These are phyloP conservation scores for Asterophora lycoperdoides DNA, from an alignment of 768 basidiomycete species.

Conservation along the genomic window DNA sequence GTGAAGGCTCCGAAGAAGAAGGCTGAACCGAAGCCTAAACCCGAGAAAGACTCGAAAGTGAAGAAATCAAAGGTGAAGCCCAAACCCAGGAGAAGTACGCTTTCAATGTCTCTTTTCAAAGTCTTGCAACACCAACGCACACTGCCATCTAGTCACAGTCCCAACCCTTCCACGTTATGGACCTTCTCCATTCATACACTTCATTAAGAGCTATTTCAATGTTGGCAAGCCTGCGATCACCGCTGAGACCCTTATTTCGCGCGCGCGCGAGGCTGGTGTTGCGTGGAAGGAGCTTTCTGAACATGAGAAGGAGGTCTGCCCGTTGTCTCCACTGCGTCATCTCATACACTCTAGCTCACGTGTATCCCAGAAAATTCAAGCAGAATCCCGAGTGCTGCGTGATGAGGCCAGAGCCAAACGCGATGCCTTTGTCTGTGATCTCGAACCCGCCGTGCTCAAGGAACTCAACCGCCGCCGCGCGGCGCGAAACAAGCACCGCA, in stretches of 20 bases:
- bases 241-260: neutral
- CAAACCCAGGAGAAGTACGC: constrained; percentile 7
- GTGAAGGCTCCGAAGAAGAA: neutral
- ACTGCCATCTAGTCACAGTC: neutral
- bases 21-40: neutral
- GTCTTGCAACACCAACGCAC: neutral
- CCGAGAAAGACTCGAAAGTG: neutral
- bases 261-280: neutral
- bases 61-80: constrained; percentile 7
- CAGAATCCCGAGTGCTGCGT: constrained; percentile 7
- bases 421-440: constrained; percentile 25
- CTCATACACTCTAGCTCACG: constrained; percentile 4
- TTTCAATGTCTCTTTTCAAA: neutral
- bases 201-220: neutral
- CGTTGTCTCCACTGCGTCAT: neutral
- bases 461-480: constrained; percentile 30
- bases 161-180: constrained; percentile 2
- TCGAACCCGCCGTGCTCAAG: constrained; percentile 17
- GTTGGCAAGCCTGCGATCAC: neutral
- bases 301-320: constrained; percentile 32
- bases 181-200: neutral
- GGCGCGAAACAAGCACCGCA: constrained; percentile 22
- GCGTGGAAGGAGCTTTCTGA: constrained; percentile 30
- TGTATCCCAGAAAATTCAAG: constrained; percentile 17
- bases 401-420: constrained; percentile 17